Evolutionary conservation across 352 stramenopile genomes (phyloP).

Genomic region (Pythium rishiriense): DNA sequence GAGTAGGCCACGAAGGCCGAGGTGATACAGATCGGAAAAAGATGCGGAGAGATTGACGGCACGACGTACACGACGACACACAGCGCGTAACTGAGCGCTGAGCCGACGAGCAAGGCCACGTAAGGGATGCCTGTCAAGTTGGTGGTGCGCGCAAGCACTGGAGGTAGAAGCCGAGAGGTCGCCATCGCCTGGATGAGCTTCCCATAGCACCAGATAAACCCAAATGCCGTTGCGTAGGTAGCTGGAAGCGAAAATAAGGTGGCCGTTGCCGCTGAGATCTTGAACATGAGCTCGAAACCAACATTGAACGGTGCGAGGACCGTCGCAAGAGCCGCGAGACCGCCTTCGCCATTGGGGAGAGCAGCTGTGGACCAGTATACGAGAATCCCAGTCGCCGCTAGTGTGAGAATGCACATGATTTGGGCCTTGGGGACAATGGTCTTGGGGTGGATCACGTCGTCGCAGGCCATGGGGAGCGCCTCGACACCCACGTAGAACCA

Average conservation of each 20-base stretch:
- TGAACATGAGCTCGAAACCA: constrained; percentile 21
- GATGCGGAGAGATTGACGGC: background rate
- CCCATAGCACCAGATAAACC: constrained; percentile 34
- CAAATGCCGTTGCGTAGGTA: constrained; percentile 37
- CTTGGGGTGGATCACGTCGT: constrained; percentile 39
- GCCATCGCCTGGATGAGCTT: constrained; percentile 36
- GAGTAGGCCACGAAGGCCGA: constrained; percentile 28
- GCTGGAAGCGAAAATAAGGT: constrained; percentile 31
- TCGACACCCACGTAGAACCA: constrained; percentile 25
- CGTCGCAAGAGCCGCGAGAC: background rate
- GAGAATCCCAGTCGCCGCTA: constrained; percentile 15
- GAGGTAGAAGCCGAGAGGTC: constrained; percentile 25
- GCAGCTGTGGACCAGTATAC: constrained; percentile 29
- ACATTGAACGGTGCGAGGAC: constrained; percentile 5
- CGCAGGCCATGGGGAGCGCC: constrained; percentile 14
- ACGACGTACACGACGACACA: constrained; percentile 29
- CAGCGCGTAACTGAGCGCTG: constrained; percentile 19
- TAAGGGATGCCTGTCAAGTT: constrained; percentile 16
- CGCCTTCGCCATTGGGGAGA: background rate
- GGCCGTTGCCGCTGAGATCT: constrained; percentile 7
- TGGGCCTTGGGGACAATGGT: constrained; percentile 40
- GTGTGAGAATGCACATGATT: constrained; percentile 35
- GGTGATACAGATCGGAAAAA: constrained; percentile 29
- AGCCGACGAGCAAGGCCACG: constrained; percentile 16
- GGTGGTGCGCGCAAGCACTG: background rate